Evolutionary conservation across 2,329 filamentous ascomycete species (phyloP).

Genomic region (Neofusicoccum cordaticola): DNA sequence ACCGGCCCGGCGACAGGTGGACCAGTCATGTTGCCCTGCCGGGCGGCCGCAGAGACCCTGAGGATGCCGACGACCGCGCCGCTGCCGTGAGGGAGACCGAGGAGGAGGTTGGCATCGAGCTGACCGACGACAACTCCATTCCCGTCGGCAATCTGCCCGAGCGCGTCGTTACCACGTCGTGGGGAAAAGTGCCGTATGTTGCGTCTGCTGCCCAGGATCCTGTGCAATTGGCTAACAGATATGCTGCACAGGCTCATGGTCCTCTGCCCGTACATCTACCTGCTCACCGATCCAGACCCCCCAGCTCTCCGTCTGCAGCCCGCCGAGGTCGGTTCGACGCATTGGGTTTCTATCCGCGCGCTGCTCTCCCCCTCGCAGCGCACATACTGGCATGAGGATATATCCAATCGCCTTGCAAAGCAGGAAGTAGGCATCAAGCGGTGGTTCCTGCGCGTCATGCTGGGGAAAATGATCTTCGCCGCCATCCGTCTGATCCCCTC

Average conservation of each 20-base stretch:
- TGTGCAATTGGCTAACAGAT: not conserved
- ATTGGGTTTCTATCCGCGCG: slow-evolving; percentile 65
- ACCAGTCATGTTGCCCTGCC: slow-evolving; percentile 67
- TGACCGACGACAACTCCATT: slow-evolving; percentile 47
- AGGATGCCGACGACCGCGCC: slow-evolving; percentile 60
- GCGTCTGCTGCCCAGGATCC: not conserved
- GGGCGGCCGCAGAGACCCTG: slow-evolving; percentile 64
- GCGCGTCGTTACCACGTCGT: slow-evolving; percentile 63
- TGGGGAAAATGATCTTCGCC: slow-evolving; percentile 67
- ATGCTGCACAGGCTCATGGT: slow-evolving; percentile 57
- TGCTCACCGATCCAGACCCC: slow-evolving; percentile 56
- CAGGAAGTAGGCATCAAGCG: slow-evolving; percentile 55
- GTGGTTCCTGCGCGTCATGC: slow-evolving; percentile 53
- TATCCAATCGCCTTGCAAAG: slow-evolving; percentile 59
- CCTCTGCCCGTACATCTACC: slow-evolving; percentile 65
- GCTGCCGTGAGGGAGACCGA: slow-evolving; percentile 62
- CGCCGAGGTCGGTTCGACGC: slow-evolving; percentile 64
- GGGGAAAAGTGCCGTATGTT: slow-evolving; percentile 61
- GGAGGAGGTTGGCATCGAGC: slow-evolving; percentile 65
- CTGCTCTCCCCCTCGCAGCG: slow-evolving; percentile 60
- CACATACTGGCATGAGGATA: slow-evolving; percentile 62
- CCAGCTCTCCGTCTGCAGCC: slow-evolving; percentile 63
- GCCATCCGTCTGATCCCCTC: slow-evolving; percentile 62
- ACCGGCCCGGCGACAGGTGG: slow-evolving; percentile 65
- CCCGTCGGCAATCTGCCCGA: slow-evolving; percentile 63